Base-by-base conservation (phyloP, 2,329 filamentous ascomycete genomes). In the Lanzia echinophila region DNA sequence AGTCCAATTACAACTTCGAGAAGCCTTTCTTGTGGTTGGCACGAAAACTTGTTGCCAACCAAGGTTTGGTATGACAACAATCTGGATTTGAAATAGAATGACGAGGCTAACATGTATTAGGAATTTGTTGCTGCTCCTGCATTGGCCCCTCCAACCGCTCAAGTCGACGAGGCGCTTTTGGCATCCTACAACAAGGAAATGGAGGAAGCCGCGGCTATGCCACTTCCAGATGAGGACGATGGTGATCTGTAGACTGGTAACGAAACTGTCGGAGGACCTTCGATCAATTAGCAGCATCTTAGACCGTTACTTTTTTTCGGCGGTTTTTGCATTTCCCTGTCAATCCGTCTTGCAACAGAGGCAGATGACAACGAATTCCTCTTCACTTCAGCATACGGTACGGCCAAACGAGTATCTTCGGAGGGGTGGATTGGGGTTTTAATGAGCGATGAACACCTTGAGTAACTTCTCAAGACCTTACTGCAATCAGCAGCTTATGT, bases 1-100 rank as follows among this genome's bases (percentile, higher is more conserved):
- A 97, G 82, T 96, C 91, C 71, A 97, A 97, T 83, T 97, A 99
- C 81, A 97, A 97, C 86, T 97, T 97, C 75, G 92, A 97, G 86
- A 99, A 97, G 85, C 92, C 92, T 61, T 97, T 99, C 89, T 87
- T 97, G 68, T 97, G 94, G 94, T 87, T 99, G 68, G 92, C 91
- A 66, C 86, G 94, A 75, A 99, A 99, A 86, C 86, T 99, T 56
- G 91, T 96, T 67, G 94, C 92, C 75, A 97, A 97, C 82, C 80
- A 89, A 68, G 74, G 77, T 69, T 76, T 96, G 72, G 88, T 94
- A 77, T 66, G 86, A 76, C 52, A 13, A 15, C 17, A 28, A 39
- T 56, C 11, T 34, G 6, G 11, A 15, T 60, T 60, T 61, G 47
- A 47, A 58, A 44, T 53, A 31, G 13, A 22, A 39, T 53, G 28